These are phyloP conservation scores for Talaromyces sp. DNA, from an alignment of 2,329 filamentous ascomycete species.

Conservation along the genomic window DNA sequence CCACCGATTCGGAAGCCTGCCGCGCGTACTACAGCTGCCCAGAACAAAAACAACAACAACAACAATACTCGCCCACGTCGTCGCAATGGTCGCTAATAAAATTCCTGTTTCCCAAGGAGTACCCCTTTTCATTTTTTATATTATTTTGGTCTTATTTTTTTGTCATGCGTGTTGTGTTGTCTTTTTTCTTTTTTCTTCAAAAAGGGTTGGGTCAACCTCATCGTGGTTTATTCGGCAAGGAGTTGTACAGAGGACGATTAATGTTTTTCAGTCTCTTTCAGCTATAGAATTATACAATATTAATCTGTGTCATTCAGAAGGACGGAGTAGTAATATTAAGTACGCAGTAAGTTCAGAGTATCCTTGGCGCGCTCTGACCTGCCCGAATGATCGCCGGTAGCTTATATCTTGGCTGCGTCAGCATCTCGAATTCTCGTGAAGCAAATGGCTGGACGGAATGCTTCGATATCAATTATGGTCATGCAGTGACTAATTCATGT, in stretches of 20 bases:
- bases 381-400: too few species aligned
- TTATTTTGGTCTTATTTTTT: background rate
- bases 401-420: too few species aligned
- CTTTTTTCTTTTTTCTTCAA: background rate
- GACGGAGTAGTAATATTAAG: too few species aligned
- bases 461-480: too few species aligned
- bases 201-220: slow-evolving; percentile 4
- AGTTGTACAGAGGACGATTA: slow-evolving; percentile 3
- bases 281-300: background rate
- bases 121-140: slow-evolving; percentile 2
- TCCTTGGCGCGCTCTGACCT: background rate
- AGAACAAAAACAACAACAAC: slow-evolving; percentile 4
- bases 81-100: slow-evolving; percentile 18
- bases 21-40: slow-evolving; percentile 16
- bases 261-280: background rate
- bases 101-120: slow-evolving; percentile 12
- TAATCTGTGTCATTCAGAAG: background rate
- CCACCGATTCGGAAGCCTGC: slow-evolving; percentile 19
- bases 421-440: too few species aligned
- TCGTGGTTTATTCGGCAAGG: slow-evolving; percentile 4
- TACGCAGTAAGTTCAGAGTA: too few species aligned
- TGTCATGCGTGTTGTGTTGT: background rate
- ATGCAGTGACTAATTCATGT: background rate
- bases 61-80: slow-evolving; percentile 15
- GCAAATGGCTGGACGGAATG: too few species aligned